Evolutionary conservation across 2,329 filamentous ascomycete genomes (phyloP).

Genomic region (Curvularia verruculosa): DNA sequence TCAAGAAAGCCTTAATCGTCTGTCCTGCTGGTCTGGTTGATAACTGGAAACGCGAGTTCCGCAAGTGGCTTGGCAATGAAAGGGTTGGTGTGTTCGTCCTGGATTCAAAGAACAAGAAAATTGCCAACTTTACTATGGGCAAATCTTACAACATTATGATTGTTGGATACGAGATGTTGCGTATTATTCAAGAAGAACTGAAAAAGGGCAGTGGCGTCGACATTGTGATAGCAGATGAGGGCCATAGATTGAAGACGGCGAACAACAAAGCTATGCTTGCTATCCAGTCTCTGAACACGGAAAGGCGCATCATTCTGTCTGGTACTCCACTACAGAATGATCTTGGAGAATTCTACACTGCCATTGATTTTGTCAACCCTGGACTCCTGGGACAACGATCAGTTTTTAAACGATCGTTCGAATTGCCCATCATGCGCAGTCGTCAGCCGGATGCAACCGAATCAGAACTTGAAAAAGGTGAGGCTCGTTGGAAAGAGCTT

Average conservation of each 20-base stretch:
- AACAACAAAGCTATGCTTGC: conserved; percentile 72
- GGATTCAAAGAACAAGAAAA: conserved; percentile 61
- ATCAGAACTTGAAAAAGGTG: conserved; percentile 68
- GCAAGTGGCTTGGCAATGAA: conserved; percentile 75
- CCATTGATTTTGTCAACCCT: conserved; percentile 73
- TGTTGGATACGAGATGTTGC: conserved; percentile 73
- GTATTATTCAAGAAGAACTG: conserved; percentile 68
- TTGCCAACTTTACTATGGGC: conserved; percentile 72
- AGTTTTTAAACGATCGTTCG: conserved; percentile 68
- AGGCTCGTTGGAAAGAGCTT: conserved; percentile 66
- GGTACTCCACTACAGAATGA: conserved; percentile 74
- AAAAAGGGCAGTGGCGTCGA: conserved; percentile 68
- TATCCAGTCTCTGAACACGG: conserved; percentile 67
- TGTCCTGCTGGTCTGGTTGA: conserved; percentile 74
- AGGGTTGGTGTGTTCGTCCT: conserved; percentile 71
- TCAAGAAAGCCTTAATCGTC: conserved; percentile 74
- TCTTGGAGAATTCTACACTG: conserved; percentile 69
- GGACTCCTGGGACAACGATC: conserved; percentile 67
- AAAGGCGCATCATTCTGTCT: conserved; percentile 67
- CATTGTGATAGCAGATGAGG: conserved; percentile 73
- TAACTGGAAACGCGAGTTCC: conserved; percentile 76
- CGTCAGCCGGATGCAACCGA: conserved; percentile 67
- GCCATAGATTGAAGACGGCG: conserved; percentile 70
- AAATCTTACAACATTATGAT: conserved; percentile 74
- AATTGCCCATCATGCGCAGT: conserved; percentile 67